Percentiles rank a stretch among this genome's conserved stretches.
Evolutionary conservation across 352 stramenopile species (phyloP).

Genomic region (Phytophthora idaei): DNA sequence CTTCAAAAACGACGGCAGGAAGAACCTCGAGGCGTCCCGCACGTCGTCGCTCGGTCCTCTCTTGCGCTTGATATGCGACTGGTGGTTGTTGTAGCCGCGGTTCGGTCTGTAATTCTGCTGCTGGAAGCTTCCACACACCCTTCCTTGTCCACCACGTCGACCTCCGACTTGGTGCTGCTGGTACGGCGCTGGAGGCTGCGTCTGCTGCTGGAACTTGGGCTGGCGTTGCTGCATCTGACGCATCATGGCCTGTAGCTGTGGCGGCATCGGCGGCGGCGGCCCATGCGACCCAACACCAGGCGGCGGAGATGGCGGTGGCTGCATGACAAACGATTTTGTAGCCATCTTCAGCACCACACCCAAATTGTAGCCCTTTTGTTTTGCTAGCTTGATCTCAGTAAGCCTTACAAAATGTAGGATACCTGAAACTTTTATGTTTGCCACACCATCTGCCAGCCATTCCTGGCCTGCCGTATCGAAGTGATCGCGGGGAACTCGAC

Average conservation of each 20-base stretch:
- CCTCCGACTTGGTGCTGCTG: conserved; percentile 24
- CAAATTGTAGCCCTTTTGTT: background rate
- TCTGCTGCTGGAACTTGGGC: conserved; percentile 44
- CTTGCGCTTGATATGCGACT: conserved; percentile 53
- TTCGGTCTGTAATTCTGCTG: conserved; percentile 31
- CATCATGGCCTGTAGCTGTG: conserved; percentile 62
- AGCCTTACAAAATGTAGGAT: background rate
- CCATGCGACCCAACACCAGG: conserved; percentile 1
- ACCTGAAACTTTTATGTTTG: background rate
- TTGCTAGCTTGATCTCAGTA: background rate
- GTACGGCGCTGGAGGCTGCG: conserved; percentile 6
- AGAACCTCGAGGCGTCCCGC: conserved; percentile 57
- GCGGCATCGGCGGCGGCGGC: conserved; percentile 38
- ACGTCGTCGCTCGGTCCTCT: conserved; percentile 48
- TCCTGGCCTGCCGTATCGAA: conserved; percentile 6
- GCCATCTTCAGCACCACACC: too few species aligned
- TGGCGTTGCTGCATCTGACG: conserved; percentile 52
- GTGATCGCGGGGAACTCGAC: conserved; percentile 3
- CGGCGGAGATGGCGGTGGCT: conserved; percentile 28
- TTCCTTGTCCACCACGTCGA: conserved; percentile 22
- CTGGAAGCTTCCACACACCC: conserved; percentile 29
- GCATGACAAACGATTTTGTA: conserved; percentile 7
- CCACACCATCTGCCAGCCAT: conserved; percentile 5
- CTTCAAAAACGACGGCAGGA: conserved; percentile 68
- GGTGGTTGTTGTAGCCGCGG: conserved; percentile 4